Base-by-base conservation (phyloP, 1,284 basidiomycete genomes). In the Trametes sp. region DNA sequence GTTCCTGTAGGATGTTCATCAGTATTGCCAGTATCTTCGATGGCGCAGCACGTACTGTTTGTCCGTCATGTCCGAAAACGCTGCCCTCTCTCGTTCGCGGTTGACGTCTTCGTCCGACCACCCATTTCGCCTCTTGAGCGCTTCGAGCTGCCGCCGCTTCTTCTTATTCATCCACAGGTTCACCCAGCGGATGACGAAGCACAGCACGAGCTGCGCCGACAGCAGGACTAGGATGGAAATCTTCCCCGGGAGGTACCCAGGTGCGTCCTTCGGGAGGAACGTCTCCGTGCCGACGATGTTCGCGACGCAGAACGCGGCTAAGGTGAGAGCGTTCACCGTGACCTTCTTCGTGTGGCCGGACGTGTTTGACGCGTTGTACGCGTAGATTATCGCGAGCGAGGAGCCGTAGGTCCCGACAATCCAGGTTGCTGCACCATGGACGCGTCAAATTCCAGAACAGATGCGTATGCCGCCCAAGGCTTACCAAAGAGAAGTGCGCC, bases 271-370 rank as follows among this genome's bases (percentile, higher is more conserved):
- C 2, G 86, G 86, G 50, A 81, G 82, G 71, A 88, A 88, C 11
- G 86, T 87, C 68, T 87, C 85, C 2, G 86, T 82, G 8, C 85
- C 87, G 41, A 87, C 78, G 52, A 87, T 84, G 66, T 89, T 89
- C 1, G 85, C 84, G 10, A 86, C 66, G 52, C 79, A 82, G 73
- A 89, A 89, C 0, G 83, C 76, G 0, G 81, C 77, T 0, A 90
- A 75, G 0, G 87, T 89, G 76, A 88, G 76, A 1, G 85, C 84
- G 65, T 89, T 89, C 62, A 88, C 79, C 1, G 86, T 64, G 29
- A 78, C 79, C 77, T 90, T 90, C 79, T 90, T 90, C 1, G 87
- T 90, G 57, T 87, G 84, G 2, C 88, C 88, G 45, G 82, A 82
- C 0, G 84, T 88, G 69, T 90, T 89, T 52, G 84, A 85, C 0